Percentiles rank a stretch among this genome's conserved stretches.
Conservation (phyloP, 139 green algal genomes). For the Ostreobium quekettii region DNA sequence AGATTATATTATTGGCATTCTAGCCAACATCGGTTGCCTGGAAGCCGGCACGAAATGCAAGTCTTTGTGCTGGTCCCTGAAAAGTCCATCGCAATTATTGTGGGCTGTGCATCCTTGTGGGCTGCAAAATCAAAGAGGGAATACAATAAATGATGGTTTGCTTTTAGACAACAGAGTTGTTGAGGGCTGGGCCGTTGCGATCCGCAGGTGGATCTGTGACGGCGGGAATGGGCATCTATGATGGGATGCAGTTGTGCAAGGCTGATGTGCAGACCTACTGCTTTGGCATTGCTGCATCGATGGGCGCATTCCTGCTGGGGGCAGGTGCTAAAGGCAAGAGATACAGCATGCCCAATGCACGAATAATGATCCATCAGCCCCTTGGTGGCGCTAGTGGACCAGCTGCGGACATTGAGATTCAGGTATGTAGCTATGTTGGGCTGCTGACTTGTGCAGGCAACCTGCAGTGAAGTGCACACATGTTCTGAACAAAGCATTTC, state of each 20-base stretch:
- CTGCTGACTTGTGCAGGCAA: neutral
- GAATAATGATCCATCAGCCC: conserved; percentile 99
- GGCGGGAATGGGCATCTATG: conserved; percentile 97
- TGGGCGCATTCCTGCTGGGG: conserved; percentile 96
- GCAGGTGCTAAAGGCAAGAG: conserved; percentile 81
- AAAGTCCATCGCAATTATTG: too few species aligned
- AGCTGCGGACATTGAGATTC: conserved; percentile 80
- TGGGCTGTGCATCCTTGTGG: too few species aligned
- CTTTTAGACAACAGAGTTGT: too few species aligned
- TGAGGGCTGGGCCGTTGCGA: too few species aligned
- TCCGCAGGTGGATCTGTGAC: conserved; percentile 83
- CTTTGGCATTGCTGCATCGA: conserved; percentile 97
- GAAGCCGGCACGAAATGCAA: too few species aligned
- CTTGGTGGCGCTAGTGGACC: conserved; percentile 89
- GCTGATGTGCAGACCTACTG: conserved; percentile 87
- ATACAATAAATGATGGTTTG: too few species aligned
- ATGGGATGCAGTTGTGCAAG: conserved; percentile 86
- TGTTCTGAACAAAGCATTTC: conserved; percentile 6
- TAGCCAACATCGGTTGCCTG: too few species aligned
- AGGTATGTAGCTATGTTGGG: conserved; percentile 50
- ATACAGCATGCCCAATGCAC: conserved; percentile 94
- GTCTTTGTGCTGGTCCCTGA: too few species aligned
- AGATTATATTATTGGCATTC: too few species aligned
- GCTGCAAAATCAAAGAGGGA: too few species aligned
- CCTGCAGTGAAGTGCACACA: neutral